A percentile compares a stretch with the other conserved stretches of the same genome.
phyloP scores from a whole-genome alignment of 805 yeast genomes.

The Kluyveromyces aestuarii region DNA sequence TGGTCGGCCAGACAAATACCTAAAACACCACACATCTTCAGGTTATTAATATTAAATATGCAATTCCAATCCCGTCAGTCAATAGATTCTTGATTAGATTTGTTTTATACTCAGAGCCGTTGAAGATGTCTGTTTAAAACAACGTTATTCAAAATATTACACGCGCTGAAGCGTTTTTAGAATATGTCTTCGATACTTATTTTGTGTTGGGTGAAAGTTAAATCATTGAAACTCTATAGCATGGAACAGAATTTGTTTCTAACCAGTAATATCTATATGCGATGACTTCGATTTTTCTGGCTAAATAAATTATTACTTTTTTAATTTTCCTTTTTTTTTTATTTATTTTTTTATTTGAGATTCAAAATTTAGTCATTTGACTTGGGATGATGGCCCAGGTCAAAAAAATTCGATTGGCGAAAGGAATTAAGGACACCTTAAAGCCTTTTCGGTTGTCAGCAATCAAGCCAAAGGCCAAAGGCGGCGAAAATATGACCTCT shows the following conservation, averaged over 20 bases:
- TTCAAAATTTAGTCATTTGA: not conserved
- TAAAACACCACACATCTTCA: constrained; percentile 84
- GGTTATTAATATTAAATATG: not conserved
- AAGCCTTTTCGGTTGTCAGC: no score
- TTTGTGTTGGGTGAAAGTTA: not conserved
- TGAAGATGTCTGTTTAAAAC: not conserved
- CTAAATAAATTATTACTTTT: not conserved
- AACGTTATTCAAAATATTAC: not conserved
- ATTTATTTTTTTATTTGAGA: not conserved
- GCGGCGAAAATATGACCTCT: no score
- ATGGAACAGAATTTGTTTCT: not conserved
- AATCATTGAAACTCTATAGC: not conserved
- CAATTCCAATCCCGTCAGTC: not conserved
- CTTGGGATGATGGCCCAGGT: not conserved
- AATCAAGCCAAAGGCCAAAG: no score
- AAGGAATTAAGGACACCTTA: no score
- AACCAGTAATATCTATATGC: not conserved
- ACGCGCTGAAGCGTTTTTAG: not conserved
- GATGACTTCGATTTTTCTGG: not conserved
- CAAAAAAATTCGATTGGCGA: no score
- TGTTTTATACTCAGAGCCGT: not conserved
- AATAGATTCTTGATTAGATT: not conserved
- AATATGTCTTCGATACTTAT: no score
- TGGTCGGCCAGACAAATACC: constrained; percentile 81
- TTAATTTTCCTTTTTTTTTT: no score